Conservation (phyloP, 2,329 filamentous ascomycete genomes). For the Fusarium multiceps region DNA sequence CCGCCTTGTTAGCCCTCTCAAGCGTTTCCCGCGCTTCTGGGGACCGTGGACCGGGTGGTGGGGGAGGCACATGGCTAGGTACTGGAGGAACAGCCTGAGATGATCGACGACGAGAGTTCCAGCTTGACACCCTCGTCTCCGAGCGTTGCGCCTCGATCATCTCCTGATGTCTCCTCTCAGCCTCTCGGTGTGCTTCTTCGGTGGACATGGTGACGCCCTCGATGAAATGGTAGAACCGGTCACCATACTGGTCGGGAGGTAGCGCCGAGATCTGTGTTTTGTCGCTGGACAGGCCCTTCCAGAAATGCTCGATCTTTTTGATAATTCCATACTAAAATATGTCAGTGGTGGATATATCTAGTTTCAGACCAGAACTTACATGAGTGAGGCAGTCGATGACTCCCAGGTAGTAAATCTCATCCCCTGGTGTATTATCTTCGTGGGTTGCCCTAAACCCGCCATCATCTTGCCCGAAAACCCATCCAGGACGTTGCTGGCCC, state of each 20-base stretch:
- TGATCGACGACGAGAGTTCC: constrained; percentile 51
- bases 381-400: constrained; percentile 99
- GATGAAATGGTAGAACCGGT: constrained; percentile 94
- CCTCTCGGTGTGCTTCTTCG: constrained; percentile 82
- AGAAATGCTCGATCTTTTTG: constrained; percentile 96
- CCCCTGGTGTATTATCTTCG: constrained; percentile 83
- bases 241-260: constrained; percentile 89
- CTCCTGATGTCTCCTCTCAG: constrained; percentile 68
- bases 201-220: constrained; percentile 88
- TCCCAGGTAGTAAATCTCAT: constrained; percentile 97
- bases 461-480: constrained; percentile 93
- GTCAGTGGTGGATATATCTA: constrained; percentile 40
- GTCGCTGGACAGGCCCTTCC: constrained; percentile 90
- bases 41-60: constrained; percentile 51
- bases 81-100: constrained; percentile 56
- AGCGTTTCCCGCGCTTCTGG: constrained; percentile 56
- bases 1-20: constrained; percentile 55
- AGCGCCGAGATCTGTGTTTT: constrained; percentile 92
- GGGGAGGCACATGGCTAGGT: constrained; percentile 59
- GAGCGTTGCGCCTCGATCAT: constrained; percentile 56
- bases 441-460: constrained; percentile 94
- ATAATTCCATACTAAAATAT: constrained; percentile 82
- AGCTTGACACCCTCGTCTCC: constrained; percentile 52
- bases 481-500: constrained; percentile 73
- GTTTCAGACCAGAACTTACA: constrained; percentile 66